phyloP scores from a whole-genome alignment of 169 alveolate species.

The Cryptosporidium muris region DNA sequence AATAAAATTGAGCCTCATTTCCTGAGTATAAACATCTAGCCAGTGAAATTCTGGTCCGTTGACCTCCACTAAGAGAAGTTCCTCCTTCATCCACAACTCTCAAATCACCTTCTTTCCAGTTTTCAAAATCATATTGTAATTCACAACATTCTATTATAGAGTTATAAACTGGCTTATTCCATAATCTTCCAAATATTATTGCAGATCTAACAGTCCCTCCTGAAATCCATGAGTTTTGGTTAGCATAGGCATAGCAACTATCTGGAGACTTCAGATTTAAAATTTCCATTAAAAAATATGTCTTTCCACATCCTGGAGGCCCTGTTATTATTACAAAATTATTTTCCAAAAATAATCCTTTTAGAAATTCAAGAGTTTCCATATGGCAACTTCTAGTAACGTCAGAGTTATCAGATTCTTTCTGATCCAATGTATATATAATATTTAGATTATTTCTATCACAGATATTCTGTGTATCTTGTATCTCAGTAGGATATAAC shows the following conservation, averaged over 20 bases:
- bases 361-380: not conserved
- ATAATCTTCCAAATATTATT: slow-evolving; percentile 80
- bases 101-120: slow-evolving; percentile 78
- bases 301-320: slow-evolving; percentile 58
- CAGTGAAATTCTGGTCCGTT: slow-evolving; percentile 88
- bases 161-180: slow-evolving; percentile 75
- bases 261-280: slow-evolving; percentile 18
- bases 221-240: slow-evolving; percentile 81
- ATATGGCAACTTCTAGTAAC: not conserved
- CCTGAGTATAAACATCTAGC: slow-evolving; percentile 88
- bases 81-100: slow-evolving; percentile 87
- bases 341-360: not conserved
- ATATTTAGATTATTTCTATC: slow-evolving; percentile 8
- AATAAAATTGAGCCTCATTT: slow-evolving; percentile 33
- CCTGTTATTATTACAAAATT: slow-evolving; percentile 55
- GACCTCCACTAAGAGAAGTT: slow-evolving; percentile 90
- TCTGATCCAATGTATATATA: not conserved
- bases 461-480: slow-evolving; percentile 42
- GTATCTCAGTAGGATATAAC: not conserved
- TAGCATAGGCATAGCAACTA: slow-evolving; percentile 48
- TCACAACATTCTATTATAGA: slow-evolving; percentile 75
- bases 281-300: slow-evolving; percentile 29
- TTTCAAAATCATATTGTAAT: slow-evolving; percentile 75
- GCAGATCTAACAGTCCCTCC: slow-evolving; percentile 83
- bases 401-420: not conserved